phyloP scores from a whole-genome alignment of 208 protist genomes.

The Leishmania guyanensis region DNA sequence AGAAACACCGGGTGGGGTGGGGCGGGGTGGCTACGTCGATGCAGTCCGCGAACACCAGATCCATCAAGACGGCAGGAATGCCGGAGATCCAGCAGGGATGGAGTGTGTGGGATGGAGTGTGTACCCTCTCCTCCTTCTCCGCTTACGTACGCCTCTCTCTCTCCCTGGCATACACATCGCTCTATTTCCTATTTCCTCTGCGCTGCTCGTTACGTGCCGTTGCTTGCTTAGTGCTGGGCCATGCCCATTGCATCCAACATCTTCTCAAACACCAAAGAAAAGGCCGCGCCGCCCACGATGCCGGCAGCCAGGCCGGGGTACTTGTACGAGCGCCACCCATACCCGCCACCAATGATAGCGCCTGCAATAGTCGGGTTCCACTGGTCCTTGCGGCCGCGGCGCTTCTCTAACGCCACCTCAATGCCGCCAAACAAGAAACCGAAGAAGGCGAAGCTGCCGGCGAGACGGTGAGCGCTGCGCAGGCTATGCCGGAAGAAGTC shows the following conservation, averaged over 20 bases:
- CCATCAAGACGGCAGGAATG: not conserved
- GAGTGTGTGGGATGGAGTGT: not conserved
- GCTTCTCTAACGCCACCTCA: constrained; percentile 92
- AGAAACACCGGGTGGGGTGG: not conserved
- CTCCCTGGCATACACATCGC: not conserved
- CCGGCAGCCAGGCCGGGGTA: constrained; percentile 73
- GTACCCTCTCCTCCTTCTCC: not conserved
- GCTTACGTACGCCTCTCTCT: not conserved
- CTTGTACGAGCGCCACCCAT: constrained; percentile 86
- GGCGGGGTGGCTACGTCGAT: not conserved
- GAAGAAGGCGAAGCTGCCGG: constrained; percentile 83
- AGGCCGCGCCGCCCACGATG: constrained; percentile 60
- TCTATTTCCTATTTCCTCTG: not conserved
- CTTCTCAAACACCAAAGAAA: constrained; percentile 82
- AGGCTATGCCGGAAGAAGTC: constrained; percentile 89
- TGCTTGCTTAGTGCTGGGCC: constrained; percentile 47
- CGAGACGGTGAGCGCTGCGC: constrained; percentile 62
- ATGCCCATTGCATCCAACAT: constrained; percentile 79
- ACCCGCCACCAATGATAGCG: constrained; percentile 71
- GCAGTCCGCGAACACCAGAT: not conserved
- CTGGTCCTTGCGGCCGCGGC: constrained; percentile 82
- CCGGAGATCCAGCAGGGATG: too few relatives aligned
- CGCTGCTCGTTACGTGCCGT: not conserved
- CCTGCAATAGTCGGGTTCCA: constrained; percentile 84
- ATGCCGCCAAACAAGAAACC: constrained; percentile 89